Base-by-base conservation (phyloP, 768 basidiomycete genomes). In the Podaxis carcinomalis region DNA sequence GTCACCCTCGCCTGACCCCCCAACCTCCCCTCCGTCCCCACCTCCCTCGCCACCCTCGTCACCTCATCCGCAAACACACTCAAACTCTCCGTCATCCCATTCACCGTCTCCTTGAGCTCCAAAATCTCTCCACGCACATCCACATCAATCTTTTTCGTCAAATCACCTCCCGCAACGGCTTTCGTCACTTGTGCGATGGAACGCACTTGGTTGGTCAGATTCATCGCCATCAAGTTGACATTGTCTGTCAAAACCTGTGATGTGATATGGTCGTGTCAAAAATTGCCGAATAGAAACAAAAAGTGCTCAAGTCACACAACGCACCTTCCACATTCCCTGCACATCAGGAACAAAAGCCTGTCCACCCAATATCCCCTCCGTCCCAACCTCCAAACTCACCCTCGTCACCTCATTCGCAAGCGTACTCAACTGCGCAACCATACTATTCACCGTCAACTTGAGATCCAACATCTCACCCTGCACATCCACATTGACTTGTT, bases 1-100 rank as follows among this genome's bases (percentile, higher is more conserved):
- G 88, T 89, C 39, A 98, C 97, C 57, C 88, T 83, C 0, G 95
- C 97, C 68, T 96, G 95, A 9, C 95, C 96, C 54, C 96, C 97
- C 68, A 98, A 80, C 66, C 88, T 83, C 36, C 96, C 97, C 71
- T 98, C 97, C 6, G 95, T 98, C 28, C 97, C 97, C 70, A 98
- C 97, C 75, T 98, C 95, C 65, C 93, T 84, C 2, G 95, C 97
- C 32, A 98, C 95, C 57, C 95, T 79, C 59, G 80, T 80, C 23
- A 84, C 83, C 74, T 93, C 91, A 67, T 90, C 89, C 0, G 92
- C 92, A 71, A 94, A 93, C 44, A 92, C 79, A 66, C 88, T 91
- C 73, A 93, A 71, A 69, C 84, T 87, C 75, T 86, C 90, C 10
- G 95, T 97, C 95, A 98, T 98, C 58, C 85, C 89, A 69, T 98